Evolutionary conservation across 2,329 filamentous ascomycete genomes (phyloP).

Genomic region (Aspergillus melleus): DNA sequence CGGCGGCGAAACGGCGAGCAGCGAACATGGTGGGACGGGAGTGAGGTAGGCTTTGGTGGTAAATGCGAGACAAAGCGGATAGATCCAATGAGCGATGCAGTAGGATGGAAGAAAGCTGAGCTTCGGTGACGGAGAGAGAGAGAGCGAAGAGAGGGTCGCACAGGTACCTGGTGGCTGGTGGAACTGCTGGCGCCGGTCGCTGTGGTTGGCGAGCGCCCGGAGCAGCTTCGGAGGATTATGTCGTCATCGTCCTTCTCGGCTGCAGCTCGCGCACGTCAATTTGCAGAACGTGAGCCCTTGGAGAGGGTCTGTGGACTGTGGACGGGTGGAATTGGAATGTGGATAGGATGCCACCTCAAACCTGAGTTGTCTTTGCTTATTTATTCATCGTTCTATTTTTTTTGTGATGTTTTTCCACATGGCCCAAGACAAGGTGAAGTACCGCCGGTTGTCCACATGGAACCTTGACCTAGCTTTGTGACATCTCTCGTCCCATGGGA

Average conservation of each 20-base stretch:
- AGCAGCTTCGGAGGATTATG: conserved; percentile 7
- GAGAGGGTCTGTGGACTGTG: too few relatives aligned
- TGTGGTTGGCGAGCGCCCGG: neutral
- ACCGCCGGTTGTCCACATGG: neutral
- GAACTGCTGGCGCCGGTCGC: neutral
- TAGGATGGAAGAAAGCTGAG: neutral
- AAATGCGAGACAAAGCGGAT: neutral
- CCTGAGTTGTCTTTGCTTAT: neutral
- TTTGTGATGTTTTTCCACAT: too few relatives aligned
- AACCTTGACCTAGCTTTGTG: neutral
- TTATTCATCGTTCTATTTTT: too few relatives aligned
- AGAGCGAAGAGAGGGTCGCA: neutral
- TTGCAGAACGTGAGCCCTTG: conserved; percentile 1
- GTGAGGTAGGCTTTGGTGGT: neutral
- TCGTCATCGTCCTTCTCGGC: conserved; percentile 10
- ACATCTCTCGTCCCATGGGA: neutral
- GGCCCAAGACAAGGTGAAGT: too few relatives aligned
- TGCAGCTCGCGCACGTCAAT: conserved; percentile 5
- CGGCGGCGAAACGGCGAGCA: conserved; percentile 35
- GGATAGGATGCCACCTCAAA: neutral
- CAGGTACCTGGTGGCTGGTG: neutral
- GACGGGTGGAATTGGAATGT: too few relatives aligned
- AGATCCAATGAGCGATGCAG: neutral
- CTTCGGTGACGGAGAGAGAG: neutral
- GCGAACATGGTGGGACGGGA: conserved; percentile 36